Evolutionary conservation across 148 eudicot genomes (phyloP), one percentile per base, ranked within the genome.

Genomic region (Cornus florida): DNA sequence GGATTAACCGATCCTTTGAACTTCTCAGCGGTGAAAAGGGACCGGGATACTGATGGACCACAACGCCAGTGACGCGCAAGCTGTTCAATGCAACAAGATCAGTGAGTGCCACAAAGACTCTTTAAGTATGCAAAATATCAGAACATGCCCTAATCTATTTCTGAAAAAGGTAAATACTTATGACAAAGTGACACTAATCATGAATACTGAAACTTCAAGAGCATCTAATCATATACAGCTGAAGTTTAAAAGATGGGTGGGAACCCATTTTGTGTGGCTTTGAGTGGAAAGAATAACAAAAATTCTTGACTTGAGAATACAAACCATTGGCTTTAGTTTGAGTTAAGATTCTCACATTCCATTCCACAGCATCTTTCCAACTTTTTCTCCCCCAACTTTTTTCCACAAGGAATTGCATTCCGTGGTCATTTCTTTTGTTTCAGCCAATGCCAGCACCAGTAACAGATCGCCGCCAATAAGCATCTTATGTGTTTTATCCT

Each of bases 191-290:
- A 43, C 71, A 67, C 38, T 41, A 31, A 75, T 67, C 46, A 76
- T 35, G 65, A 66, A 76, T 22, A 12, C 66, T 48, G 17, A 56
- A 62, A 17, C 6, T 62, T 62, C 20, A 69, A 83, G 73, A 78
- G 81, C 65, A 82, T 80, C 79, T 67, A 53, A 69, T 60, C 56
- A 75, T 69, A 75, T 71, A 39, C 67, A 73, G 39, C 67, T 80
- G 85, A 83, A 87, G 83, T 66, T 59, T 76, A 70, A 75, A 83
- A 82, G 82, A 67, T 71, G 62, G 67, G 70, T 31, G 77, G 88
- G 84, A 83, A 88, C 90, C 92, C 89, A 92, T 86, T 88, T 89
- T 92, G 80, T 77, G 92, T 92, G 92, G 94, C 87, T 81, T 92
- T 70, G 56, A 84, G 77, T 81, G 43, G 87, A 70, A 73, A 83